Evolutionary conservation across 2,329 filamentous ascomycete genomes (phyloP).

Genomic region (Colletotrichum karsti): DNA sequence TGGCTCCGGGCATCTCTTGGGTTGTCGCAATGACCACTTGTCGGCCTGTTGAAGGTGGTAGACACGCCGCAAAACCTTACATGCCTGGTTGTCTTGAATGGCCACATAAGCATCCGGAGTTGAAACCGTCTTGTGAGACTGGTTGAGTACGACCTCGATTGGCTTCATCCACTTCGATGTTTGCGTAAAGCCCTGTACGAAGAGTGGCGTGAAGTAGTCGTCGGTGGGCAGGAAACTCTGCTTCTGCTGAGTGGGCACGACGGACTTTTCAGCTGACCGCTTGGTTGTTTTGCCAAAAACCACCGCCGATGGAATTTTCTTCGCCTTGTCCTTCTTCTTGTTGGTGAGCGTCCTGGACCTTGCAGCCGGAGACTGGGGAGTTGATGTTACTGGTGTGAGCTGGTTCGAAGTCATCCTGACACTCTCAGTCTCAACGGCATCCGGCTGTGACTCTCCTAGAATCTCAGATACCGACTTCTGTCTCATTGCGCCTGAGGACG

Average conservation of each 20-base stretch:
- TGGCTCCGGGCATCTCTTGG: constrained; percentile 85
- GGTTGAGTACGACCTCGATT: constrained; percentile 77
- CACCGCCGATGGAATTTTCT: constrained; percentile 76
- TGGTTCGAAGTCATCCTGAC: constrained; percentile 42
- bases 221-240: constrained; percentile 57
- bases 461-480: constrained; percentile 80
- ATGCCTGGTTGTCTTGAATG: constrained; percentile 87
- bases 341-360: constrained; percentile 35
- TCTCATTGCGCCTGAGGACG: constrained; percentile 74
- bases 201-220: constrained; percentile 72
- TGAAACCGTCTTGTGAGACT: constrained; percentile 88
- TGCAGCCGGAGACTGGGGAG: constrained; percentile 50
- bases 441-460: constrained; percentile 59
- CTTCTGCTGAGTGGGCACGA: constrained; percentile 50
- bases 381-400: constrained; percentile 51
- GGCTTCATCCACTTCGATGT: constrained; percentile 68
- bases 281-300: constrained; percentile 77
- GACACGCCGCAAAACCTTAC: constrained; percentile 84
- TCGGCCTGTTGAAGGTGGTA: constrained; percentile 92
- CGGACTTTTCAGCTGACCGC: constrained; percentile 55
- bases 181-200: constrained; percentile 65
- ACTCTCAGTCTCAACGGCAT: constrained; percentile 43
- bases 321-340: constrained; percentile 65
- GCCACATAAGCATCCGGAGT: constrained; percentile 86
- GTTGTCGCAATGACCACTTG: constrained; percentile 91